A percentile compares a stretch with the other conserved stretches of the same genome.
phyloP scores from a whole-genome alignment of 75 land plant species.

The Gnetum montanum region DNA sequence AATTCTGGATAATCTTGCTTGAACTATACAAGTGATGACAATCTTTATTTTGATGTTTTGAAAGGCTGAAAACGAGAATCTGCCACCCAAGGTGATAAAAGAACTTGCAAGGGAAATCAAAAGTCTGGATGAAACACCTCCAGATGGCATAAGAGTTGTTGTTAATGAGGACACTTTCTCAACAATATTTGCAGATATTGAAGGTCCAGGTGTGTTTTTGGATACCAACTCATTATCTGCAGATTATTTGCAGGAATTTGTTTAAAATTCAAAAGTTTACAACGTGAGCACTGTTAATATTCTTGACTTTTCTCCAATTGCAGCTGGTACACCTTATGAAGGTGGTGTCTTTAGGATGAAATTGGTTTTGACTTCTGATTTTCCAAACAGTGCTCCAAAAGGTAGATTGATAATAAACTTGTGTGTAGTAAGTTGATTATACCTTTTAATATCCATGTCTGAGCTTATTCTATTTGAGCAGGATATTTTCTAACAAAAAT shows the following conservation, averaged over 20 bases:
- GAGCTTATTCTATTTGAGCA: slow-evolving; percentile 25
- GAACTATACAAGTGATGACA: too few species aligned
- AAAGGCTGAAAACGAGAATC: slow-evolving; percentile 96
- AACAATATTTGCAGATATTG: slow-evolving; percentile 90
- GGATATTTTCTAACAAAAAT: slow-evolving; percentile 94
- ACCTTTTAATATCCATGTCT: background rate
- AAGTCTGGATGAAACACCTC: slow-evolving; percentile 91
- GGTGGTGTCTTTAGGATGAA: slow-evolving; percentile 93
- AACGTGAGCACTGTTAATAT: background rate
- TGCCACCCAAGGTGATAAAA: slow-evolving; percentile 94
- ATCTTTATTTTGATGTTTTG: too few species aligned
- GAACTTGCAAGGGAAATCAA: slow-evolving; percentile 93
- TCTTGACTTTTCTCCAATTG: slow-evolving; percentile 7
- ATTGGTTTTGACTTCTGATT: slow-evolving; percentile 71
- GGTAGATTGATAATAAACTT: slow-evolving; percentile 34
- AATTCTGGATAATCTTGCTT: too few species aligned
- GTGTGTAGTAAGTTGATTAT: background rate
- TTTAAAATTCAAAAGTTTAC: background rate
- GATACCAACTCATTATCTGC: too few species aligned
- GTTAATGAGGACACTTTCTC: slow-evolving; percentile 94
- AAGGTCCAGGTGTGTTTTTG: slow-evolving; percentile 74
- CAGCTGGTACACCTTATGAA: slow-evolving; percentile 98
- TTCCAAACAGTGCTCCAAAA: slow-evolving; percentile 95
- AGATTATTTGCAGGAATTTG: background rate
- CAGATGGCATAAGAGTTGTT: slow-evolving; percentile 86